Evolutionary conservation across 2,329 filamentous ascomycete genomes (phyloP), one percentile per base, ranked within the genome.

Genomic region (Colletotrichum musae): DNA sequence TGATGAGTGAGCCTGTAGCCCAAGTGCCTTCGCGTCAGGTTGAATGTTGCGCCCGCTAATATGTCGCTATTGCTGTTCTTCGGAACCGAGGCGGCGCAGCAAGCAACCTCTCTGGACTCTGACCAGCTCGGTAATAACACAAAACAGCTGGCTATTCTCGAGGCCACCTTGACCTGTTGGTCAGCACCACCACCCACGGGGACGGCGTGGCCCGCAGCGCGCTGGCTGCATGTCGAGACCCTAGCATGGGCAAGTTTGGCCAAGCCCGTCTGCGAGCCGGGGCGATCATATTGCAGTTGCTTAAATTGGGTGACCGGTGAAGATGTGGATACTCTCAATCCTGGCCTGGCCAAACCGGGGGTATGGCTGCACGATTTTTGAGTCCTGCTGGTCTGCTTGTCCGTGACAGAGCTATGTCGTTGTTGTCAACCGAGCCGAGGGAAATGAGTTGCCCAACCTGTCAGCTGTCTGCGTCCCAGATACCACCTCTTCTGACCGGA

Each of bases 261-360:
- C 50, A 62, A 39, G 51, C 51, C 32, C 43, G 16, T 26, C 58
- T 67, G 57, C 43, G 28, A 15, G 51, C 28, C 13, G 48, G 56
- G 56, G 50, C 54, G 50, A 66, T 65, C 61, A 48, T 39, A 45
- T 39, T 66, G 43, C n/a, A 45, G 21, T 24, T 52, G 50, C 50
- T 65, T 16, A 59, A 68, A 53, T 65, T 64, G 65, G 65, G 21
- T 36, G 66, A 69, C 62, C 66, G 66, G 66, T 69, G 61, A 69
- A 47, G 66, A 41, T 60, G 66, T 69, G 66, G 66, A 66, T 66
- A 54, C 59, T 50, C 41, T 48, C 16, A 6, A 5, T 43, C 53
- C 47, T 16, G 53, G 56, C 53, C 47, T 16, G 53, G 56, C 51
- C 66, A 50, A 60, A 61, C 56, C 48, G 66, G 59, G 66, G 59